Evolutionary conservation across 2,329 filamentous ascomycete genomes (phyloP).

Genomic region (Trichoderma asperellum): DNA sequence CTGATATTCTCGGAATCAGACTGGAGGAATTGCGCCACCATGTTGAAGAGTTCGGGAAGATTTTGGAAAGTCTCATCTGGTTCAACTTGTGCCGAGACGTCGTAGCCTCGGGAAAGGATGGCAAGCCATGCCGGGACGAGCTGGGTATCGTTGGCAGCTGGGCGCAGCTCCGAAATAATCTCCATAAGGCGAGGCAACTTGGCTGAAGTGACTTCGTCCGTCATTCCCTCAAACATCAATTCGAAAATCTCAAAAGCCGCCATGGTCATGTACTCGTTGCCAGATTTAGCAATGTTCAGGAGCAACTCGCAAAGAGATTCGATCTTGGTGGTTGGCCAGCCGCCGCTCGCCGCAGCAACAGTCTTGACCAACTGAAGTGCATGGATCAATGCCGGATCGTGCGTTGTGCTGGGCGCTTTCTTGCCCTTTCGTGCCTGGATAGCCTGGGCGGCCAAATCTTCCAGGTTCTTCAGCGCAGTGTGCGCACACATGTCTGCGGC

Average conservation of each 20-base stretch:
- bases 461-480: slow-evolving; percentile 79
- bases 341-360: slow-evolving; percentile 81
- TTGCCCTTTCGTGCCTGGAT: slow-evolving; percentile 63
- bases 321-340: slow-evolving; percentile 96
- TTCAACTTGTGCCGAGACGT: slow-evolving; percentile 86
- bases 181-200: slow-evolving; percentile 90
- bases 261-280: slow-evolving; percentile 95
- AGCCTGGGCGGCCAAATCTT: slow-evolving; percentile 70
- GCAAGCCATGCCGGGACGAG: slow-evolving; percentile 96
- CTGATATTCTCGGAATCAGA: slow-evolving; percentile 92
- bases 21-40: slow-evolving; percentile 80
- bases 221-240: slow-evolving; percentile 91
- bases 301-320: slow-evolving; percentile 88
- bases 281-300: slow-evolving; percentile 84
- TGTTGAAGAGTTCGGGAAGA: slow-evolving; percentile 79
- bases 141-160: slow-evolving; percentile 90
- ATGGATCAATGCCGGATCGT: slow-evolving; percentile 87
- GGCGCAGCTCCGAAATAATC: slow-evolving; percentile 88
- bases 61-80: slow-evolving; percentile 92
- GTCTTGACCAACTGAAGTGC: slow-evolving; percentile 90
- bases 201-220: slow-evolving; percentile 80
- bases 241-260: slow-evolving; percentile 97
- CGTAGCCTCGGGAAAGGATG: slow-evolving; percentile 90
- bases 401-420: slow-evolving; percentile 64
- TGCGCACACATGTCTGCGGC: slow-evolving; percentile 96